These are phyloP conservation scores for Rhizophora mangle DNA, from an alignment of 345 rosid species.

Conservation along the genomic window DNA sequence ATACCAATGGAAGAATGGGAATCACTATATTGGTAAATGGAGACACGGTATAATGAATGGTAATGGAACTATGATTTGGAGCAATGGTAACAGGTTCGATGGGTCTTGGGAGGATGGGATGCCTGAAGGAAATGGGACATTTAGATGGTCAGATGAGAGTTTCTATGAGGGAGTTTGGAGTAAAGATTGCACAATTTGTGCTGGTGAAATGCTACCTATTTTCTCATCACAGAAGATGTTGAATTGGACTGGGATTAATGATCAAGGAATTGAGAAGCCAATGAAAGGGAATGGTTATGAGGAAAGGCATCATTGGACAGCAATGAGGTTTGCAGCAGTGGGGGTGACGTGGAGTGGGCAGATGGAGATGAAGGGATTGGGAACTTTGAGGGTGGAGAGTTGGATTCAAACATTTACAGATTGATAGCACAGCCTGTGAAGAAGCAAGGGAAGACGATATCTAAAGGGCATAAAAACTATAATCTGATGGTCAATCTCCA, in stretches of 20 bases:
- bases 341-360: constrained; percentile 35
- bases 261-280: constrained; percentile 29
- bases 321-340: constrained; percentile 18
- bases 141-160: constrained; percentile 66
- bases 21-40: constrained; percentile 80
- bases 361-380: constrained; percentile 45
- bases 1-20: constrained; percentile 83
- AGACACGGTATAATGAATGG: constrained; percentile 70
- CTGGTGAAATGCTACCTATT: constrained; percentile 58
- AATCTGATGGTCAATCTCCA: constrained; percentile 98
- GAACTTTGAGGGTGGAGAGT: constrained; percentile 41
- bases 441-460: constrained; percentile 81
- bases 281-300: constrained; percentile 29
- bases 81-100: constrained; percentile 78
- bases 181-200: constrained; percentile 57
- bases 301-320: constrained; percentile 34
- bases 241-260: constrained; percentile 44
- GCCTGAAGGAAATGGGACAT: constrained; percentile 90
- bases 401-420: constrained; percentile 30
- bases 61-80: constrained; percentile 84
- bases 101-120: constrained; percentile 87
- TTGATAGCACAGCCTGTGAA: constrained; percentile 54
- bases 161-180: constrained; percentile 94
- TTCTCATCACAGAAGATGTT: constrained; percentile 84
- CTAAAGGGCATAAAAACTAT: constrained; percentile 92